Percentiles rank a stretch among this genome's conserved stretches.
phyloP scores from a whole-genome alignment of 345 rosid genomes.

The Rhodamnia rubescens region DNA sequence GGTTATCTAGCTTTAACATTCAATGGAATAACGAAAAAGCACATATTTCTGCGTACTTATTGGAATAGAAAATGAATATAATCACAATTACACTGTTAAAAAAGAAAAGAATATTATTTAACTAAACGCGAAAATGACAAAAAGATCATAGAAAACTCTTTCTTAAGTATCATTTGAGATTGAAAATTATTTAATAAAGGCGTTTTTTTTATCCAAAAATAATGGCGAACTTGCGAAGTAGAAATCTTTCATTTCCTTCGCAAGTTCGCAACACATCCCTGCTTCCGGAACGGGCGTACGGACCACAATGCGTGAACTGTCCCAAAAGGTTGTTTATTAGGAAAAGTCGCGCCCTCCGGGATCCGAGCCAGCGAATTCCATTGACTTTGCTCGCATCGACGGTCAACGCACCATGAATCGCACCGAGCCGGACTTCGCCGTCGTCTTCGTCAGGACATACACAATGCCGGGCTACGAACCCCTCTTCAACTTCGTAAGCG shows the following conservation, averaged over 20 bases:
- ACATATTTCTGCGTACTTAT: no score
- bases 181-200: background rate
- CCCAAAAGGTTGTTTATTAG: no score
- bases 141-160: background rate
- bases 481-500: background rate
- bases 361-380: background rate
- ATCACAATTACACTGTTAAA: accelerated
- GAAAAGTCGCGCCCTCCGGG: background rate
- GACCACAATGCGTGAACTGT: no score
- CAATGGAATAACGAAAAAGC: no score
- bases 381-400: background rate
- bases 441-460: background rate
- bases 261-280: no score
- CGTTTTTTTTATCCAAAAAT: background rate
- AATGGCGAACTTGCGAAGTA: background rate
- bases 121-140: background rate
- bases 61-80: background rate
- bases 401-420: background rate
- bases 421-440: background rate
- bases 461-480: background rate
- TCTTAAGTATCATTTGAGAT: background rate
- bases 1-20: no score
- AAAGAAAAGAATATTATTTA: no score
- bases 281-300: no score
- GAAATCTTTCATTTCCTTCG: background rate